Evolutionary conservation across 805 yeast species (phyloP), one percentile per base, ranked within the genome.

Genomic region (Candida coquimbonensis): DNA sequence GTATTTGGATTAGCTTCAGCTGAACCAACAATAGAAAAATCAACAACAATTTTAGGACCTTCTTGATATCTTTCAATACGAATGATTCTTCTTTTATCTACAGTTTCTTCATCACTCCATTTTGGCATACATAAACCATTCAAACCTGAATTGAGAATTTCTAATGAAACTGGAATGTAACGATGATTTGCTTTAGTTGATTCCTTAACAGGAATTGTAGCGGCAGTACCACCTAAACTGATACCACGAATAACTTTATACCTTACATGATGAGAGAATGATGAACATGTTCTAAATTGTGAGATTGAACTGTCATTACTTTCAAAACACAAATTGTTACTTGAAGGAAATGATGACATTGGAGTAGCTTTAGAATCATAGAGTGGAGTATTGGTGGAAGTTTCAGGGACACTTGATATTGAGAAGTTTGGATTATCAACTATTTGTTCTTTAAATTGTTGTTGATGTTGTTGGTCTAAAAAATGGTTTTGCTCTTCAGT

Each of bases 171-270:
- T n/a, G 80, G 80, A 5, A 65, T 50, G 53, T 57, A 69, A 36
- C 61, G 52, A 38, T 56, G 56, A 19, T 54, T 52, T 9, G 64
- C 54, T 8, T 66, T 51, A 27, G 64, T 59, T 8, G 38, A 43
- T 13, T 42, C 43, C 49, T 69, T 73, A 24, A 83, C 83, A 3
- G 83, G 83, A 21, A 21, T 21, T 45, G 74, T 69, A 1, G 80
- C 73, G 13, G 71, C 65, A 32, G 76, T 65, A 0, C 83, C 83
- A 19, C 84, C 83, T 4, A 81, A 77, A 31, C 77, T 72, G 7
- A 77, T 63, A 13, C 84, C 84, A 49, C 85, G 65, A 8, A 77
- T 67, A 5, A 79, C 72, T 33, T 74, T 67, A 52, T 66, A 75
- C 32, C 45, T 48, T 26, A 4, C 8, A 12, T 27, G 31, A 27